These are phyloP conservation scores for Tolypocladium sp. DNA, from an alignment of 2,329 filamentous ascomycete species.

Conservation along the genomic window DNA sequence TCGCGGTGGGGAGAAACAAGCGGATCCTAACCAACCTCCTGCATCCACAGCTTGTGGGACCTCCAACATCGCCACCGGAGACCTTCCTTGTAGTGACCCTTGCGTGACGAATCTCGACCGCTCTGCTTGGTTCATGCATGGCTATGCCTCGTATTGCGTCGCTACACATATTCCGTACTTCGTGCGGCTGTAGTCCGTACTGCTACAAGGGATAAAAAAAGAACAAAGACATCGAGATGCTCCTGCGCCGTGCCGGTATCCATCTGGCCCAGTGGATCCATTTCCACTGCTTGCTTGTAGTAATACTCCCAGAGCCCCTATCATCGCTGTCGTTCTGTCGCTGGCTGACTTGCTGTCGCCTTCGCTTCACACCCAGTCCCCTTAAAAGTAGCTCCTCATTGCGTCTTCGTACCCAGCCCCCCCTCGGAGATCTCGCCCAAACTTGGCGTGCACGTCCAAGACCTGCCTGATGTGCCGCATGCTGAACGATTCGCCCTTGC, in stretches of 20 bases:
- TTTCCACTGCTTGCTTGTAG: background rate
- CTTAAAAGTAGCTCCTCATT: conserved; percentile 67
- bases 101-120: background rate
- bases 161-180: background rate
- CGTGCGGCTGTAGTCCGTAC: background rate
- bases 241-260: background rate
- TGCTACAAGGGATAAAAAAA: background rate
- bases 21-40: background rate
- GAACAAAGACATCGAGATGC: background rate
- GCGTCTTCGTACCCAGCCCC: conserved; percentile 73
- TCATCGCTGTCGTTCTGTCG: background rate
- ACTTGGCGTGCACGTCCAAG: conserved; percentile 74
- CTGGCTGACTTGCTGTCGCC: background rate
- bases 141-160: background rate
- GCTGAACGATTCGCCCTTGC: conserved; percentile 59
- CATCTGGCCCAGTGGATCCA: background rate
- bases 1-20: background rate
- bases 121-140: background rate
- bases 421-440: conserved; percentile 75
- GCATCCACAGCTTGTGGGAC: background rate
- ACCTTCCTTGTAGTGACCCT: background rate
- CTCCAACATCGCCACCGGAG: background rate
- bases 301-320: background rate
- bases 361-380: background rate
- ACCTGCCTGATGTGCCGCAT: conserved; percentile 77